Percentiles rank a stretch among this genome's conserved stretches.
These are phyloP conservation scores for Lactuca sativa DNA, from an alignment of 129 eudicot species.

Conservation along the genomic window DNA sequence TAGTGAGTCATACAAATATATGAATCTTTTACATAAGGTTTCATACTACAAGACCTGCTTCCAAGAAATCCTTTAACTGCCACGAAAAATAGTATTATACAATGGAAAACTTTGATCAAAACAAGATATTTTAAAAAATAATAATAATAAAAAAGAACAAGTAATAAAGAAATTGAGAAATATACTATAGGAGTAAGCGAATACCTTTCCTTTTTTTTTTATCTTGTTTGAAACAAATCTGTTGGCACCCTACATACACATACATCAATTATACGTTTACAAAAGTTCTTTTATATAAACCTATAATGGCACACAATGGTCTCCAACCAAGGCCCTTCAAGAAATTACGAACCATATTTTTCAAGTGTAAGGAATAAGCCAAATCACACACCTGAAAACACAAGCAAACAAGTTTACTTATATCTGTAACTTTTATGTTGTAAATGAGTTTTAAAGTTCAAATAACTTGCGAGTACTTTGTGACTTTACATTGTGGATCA, in stretches of 20 bases:
- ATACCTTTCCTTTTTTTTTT: constrained; percentile 91
- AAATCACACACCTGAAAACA: no score
- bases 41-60: constrained; percentile 90
- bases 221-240: constrained; percentile 62
- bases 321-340: no score
- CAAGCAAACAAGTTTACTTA: no score
- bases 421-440: no score
- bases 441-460: no score
- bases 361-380: no score
- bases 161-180: constrained; percentile 1
- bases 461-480: no score
- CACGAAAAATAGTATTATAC: constrained; percentile 22
- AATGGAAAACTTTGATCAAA: constrained; percentile 5
- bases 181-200: constrained; percentile 7
- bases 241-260: constrained; percentile 44
- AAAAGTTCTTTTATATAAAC: no score
- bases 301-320: no score
- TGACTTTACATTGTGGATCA: no score
- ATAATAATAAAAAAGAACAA: background rate
- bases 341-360: no score
- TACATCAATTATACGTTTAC: no score
- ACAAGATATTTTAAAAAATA: background rate
- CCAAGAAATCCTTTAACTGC: constrained; percentile 92
- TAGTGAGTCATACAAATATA: constrained; percentile 78
- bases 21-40: constrained; percentile 77